Conservation (phyloP, 2,329 filamentous ascomycete genomes). For the Fusarium newnesense region DNA sequence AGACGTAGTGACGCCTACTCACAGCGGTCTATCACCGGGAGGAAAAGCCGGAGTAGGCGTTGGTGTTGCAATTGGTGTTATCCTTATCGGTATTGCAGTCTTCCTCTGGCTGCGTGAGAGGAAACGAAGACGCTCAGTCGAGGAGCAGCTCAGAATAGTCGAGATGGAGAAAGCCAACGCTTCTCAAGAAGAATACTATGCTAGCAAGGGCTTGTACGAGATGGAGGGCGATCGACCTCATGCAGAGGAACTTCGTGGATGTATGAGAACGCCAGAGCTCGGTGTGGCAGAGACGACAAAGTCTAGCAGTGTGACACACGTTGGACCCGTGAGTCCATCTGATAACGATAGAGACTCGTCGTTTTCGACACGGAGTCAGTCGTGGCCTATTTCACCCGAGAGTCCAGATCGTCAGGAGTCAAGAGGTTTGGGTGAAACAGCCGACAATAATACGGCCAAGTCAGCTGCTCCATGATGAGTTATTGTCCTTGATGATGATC, state of each 20-base stretch:
- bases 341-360: background rate
- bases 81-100: conserved; percentile 26
- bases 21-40: conserved; percentile 14
- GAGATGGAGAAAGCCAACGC: background rate
- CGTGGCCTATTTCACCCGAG: conserved; percentile 16
- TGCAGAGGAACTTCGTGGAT: conserved; percentile 32
- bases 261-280: conserved; percentile 38
- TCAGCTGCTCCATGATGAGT: background rate
- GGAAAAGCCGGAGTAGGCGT: conserved; percentile 37
- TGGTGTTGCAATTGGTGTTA: conserved; percentile 25
- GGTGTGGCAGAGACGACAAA: background rate
- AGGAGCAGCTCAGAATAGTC: conserved; percentile 18
- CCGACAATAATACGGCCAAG: background rate
- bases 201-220: conserved; percentile 20
- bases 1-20: background rate
- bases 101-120: conserved; percentile 40
- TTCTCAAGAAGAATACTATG: background rate
- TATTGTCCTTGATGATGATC: background rate
- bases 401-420: background rate
- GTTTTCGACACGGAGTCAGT: background rate
- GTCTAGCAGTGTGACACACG: background rate
- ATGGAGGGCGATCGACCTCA: conserved; percentile 41
- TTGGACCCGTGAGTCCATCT: background rate
- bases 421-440: background rate
- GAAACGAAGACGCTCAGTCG: conserved; percentile 19